Conservation (phyloP, 1,284 basidiomycete genomes). For the Austroboletus novae-zelandiae region DNA sequence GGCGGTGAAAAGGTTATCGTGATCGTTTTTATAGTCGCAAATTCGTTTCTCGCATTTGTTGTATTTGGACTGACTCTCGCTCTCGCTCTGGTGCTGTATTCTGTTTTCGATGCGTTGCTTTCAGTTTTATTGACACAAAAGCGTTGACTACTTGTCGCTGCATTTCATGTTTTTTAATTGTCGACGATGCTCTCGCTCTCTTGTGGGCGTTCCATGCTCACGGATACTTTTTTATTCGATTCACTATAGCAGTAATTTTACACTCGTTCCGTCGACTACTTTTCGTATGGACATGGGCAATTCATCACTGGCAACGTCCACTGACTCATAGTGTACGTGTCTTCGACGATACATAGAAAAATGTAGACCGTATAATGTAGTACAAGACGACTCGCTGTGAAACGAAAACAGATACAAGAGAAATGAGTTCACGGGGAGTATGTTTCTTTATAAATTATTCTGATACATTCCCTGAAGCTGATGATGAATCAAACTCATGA, state of each 20-base stretch:
- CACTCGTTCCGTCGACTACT: background rate
- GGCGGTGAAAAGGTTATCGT: constrained; percentile 6
- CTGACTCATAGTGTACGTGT: too few relatives aligned
- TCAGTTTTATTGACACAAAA: background rate
- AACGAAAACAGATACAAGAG: too few relatives aligned
- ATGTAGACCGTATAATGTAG: background rate
- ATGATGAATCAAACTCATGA: too few relatives aligned
- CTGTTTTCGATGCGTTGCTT: background rate
- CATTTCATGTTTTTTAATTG: background rate
- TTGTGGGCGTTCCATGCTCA: background rate
- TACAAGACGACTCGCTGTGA: background rate
- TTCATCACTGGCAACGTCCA: too few relatives aligned
- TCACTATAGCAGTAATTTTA: constrained; percentile 3
- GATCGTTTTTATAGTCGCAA: background rate
- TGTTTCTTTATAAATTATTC: too few relatives aligned
- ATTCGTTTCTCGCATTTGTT: background rate
- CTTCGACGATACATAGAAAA: background rate
- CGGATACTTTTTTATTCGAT: background rate
- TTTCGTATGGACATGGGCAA: too few relatives aligned
- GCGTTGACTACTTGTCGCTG: too few relatives aligned
- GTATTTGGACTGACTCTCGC: background rate
- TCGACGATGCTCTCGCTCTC: background rate
- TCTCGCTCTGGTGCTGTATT: background rate
- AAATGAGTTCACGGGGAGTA: too few relatives aligned
- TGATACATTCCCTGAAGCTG: too few relatives aligned